Evolutionary conservation across 83 land plant species (phyloP).

Genomic region (Picea abies): DNA sequence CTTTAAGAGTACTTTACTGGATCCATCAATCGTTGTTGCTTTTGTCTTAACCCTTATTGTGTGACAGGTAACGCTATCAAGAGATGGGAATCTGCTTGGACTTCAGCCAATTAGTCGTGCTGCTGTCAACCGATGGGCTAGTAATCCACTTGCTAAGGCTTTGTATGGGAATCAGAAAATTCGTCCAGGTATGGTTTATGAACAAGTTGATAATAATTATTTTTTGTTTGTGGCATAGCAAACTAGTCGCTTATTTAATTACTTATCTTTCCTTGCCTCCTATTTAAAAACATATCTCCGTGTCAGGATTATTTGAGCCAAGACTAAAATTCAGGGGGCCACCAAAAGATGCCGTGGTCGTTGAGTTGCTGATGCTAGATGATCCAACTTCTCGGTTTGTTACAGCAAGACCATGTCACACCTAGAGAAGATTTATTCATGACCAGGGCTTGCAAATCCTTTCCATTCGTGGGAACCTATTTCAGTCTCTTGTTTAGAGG

Average conservation of each 20-base stretch:
- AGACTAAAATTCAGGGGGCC: conserved; percentile 42
- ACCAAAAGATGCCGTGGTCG: conserved; percentile 35
- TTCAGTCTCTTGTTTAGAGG: too few relatives aligned
- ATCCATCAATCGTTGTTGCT: neutral
- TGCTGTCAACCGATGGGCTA: conserved; percentile 68
- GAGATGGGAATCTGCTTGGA: conserved; percentile 55
- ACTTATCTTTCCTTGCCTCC: neutral
- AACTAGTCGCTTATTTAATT: neutral
- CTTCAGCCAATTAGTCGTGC: conserved; percentile 61
- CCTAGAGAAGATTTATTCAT: too few relatives aligned
- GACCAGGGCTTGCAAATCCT: too few relatives aligned
- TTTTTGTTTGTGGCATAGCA: neutral
- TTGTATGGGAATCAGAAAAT: conserved; percentile 52
- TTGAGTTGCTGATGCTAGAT: conserved; percentile 61
- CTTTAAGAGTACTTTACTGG: neutral
- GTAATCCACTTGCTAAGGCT: conserved; percentile 51
- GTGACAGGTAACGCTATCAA: conserved; percentile 52
- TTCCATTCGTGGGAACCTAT: too few relatives aligned
- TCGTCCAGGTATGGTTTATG: conserved; percentile 52
- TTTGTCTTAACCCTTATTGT: neutral
- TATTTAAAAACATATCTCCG: neutral
- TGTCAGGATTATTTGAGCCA: conserved; percentile 58
- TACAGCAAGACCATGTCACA: conserved; percentile 46
- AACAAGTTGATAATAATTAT: neutral
- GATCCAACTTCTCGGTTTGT: conserved; percentile 35